Base-by-base conservation (phyloP, 140 eudicot species). In the Anethum foeniculum region DNA sequence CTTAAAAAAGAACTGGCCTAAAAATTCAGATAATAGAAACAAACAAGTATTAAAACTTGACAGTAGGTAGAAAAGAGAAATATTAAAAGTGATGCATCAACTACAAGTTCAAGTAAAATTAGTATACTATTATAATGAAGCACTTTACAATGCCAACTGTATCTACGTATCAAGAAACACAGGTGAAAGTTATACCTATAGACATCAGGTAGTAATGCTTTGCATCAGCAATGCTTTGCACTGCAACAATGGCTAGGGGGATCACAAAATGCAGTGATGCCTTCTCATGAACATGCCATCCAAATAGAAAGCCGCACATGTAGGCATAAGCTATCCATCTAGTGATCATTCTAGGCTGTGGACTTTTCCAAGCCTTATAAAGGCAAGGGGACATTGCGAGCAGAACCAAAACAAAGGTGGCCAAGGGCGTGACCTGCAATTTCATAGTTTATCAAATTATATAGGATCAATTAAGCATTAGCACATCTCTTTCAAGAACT, bases 211-310 rank as follows among this genome's bases (percentile, higher is more conserved):
- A 91, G 86, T 91, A 95, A 86, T 92, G 99, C 58, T 81, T 88
- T 75, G 98, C 99, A 77, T 92, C 97, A 77, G 84, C 90, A 46
- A 81, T 58, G 85, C 96, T 92, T 30, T 95, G 88, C 47, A 85
- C 41, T 54, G 93, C 88, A 68, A 86, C 86, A 75, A 87, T 21
- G 41, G 98, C 96, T 64, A 95, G 93, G 28, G 99, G 99, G 41
- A 92, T 81, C 72, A 95, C 90, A 85, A 95, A 95, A 83, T 95
- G 99, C 79, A 95, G 97, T 0, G 93, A 88, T 21, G 97, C 99
- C 89, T 95, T 95, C 80, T 95, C 99, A 71, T 95, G 99, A 73
- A 95, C 99, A 83, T 95, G 98, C 99, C 99, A 95, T 39, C 99
- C 99, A 79, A 95, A 92, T 52, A 95, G 41, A 86, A 95, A 95